These are phyloP conservation scores for Syncephalastrum monosporum DNA, from an alignment of 371 early-diverging fungal genomes.

Conservation along the genomic window DNA sequence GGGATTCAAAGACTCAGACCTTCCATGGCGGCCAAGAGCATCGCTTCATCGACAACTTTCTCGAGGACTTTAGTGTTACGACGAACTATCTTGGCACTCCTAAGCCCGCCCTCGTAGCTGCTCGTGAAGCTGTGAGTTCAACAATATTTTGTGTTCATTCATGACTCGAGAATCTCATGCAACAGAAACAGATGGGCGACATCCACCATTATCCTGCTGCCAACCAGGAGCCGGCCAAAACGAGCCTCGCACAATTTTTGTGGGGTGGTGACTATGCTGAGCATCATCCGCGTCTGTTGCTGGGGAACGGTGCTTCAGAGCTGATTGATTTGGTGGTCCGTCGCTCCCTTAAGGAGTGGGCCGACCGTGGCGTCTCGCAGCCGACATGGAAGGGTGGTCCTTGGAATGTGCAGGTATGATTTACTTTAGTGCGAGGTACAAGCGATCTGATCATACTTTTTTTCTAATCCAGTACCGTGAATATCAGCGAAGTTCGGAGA, in stretches of 20 bases:
- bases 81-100: conserved; percentile 86
- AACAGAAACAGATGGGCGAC: conserved; percentile 47
- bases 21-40: conserved; percentile 91
- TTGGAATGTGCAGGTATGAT: conserved; percentile 68
- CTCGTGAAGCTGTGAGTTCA: conserved; percentile 64
- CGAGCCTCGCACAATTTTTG: conserved; percentile 74
- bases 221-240: conserved; percentile 85
- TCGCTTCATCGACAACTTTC: conserved; percentile 74
- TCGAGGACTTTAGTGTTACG: conserved; percentile 87
- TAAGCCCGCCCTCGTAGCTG: conserved; percentile 66
- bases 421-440: not conserved
- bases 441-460: not conserved
- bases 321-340: conserved; percentile 82
- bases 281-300: conserved; percentile 56
- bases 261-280: conserved; percentile 62
- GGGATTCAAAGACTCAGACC: conserved; percentile 83
- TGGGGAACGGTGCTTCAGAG: conserved; percentile 88
- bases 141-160: not conserved
- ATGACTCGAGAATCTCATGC: too few relatives aligned
- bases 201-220: conserved; percentile 87
- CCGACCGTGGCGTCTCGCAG: conserved; percentile 17
- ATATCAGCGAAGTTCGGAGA: conserved; percentile 80
- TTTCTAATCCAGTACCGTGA: conserved; percentile 70
- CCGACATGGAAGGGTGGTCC: conserved; percentile 82
- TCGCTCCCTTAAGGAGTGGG: conserved; percentile 56